A percentile compares a stretch with the other conserved stretches of the same genome.
phyloP scores from a whole-genome alignment of 2,329 filamentous ascomycete species.

The Penicillium paneum region DNA sequence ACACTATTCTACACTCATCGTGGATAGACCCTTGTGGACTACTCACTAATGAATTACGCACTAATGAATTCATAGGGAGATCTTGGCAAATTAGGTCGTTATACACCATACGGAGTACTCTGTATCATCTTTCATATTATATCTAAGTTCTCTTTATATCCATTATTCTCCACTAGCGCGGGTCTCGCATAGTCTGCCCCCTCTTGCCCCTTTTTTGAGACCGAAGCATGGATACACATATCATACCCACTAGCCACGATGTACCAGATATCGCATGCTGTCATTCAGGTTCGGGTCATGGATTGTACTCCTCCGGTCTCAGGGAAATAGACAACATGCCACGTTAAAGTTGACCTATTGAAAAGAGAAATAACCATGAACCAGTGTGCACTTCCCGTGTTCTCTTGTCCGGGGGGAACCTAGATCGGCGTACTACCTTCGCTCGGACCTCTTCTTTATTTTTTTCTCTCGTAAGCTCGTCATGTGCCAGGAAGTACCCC shows the following conservation, averaged over 20 bases:
- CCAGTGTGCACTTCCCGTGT: not conserved
- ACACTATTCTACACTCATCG: not conserved
- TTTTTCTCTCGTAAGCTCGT: not conserved
- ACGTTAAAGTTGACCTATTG: not conserved
- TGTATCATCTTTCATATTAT: not conserved
- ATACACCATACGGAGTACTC: too few relatives aligned
- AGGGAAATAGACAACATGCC: not conserved
- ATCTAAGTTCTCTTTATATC: not conserved
- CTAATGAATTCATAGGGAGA: not conserved
- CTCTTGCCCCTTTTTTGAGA: constrained; percentile 16
- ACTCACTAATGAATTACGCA: constrained; percentile 10
- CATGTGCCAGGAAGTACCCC: not conserved
- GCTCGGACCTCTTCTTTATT: not conserved
- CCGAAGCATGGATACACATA: constrained; percentile 2
- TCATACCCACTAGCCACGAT: not conserved
- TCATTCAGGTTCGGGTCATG: not conserved
- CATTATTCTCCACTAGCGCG: not conserved
- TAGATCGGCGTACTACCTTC: constrained; percentile 3
- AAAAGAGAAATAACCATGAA: not conserved
- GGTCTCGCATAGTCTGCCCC: not conserved
- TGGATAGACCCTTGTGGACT: not conserved
- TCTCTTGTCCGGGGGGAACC: constrained; percentile 4
- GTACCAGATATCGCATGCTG: not conserved
- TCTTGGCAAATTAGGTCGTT: too few relatives aligned
- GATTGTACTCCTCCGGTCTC: not conserved